Conservation (phyloP, 495 filamentous ascomycete species). For the Penicillium pulvis region DNA sequence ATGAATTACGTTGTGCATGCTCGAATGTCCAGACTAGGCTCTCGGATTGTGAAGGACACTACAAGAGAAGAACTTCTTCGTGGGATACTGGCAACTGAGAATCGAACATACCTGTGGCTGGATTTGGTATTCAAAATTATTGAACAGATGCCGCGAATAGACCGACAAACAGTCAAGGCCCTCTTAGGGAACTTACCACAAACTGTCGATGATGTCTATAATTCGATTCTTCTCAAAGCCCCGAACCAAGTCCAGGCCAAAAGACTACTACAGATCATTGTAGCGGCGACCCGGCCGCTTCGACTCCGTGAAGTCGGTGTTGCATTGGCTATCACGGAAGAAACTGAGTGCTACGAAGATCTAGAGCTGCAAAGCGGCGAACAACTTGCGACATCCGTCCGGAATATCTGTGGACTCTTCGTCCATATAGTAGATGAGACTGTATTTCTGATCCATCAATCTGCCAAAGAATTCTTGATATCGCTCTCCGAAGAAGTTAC, state of each 20-base stretch:
- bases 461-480: constrained; percentile 2
- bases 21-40: too few species aligned
- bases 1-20: too few species aligned
- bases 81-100: neutral
- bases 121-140: neutral
- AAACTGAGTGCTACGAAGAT: neutral
- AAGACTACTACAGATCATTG: neutral
- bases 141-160: neutral
- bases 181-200: neutral
- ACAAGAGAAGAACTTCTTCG: too few species aligned
- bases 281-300: neutral
- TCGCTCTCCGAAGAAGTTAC: neutral
- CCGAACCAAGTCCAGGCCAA: too few species aligned
- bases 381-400: neutral
- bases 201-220: neutral
- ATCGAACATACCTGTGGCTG: constrained; percentile 4
- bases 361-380: neutral
- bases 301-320: neutral
- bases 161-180: neutral
- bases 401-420: constrained; percentile 3
- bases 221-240: neutral
- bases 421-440: neutral
- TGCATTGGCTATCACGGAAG: neutral
- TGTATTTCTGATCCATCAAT: constrained; percentile 2
- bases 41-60: too few species aligned